These are phyloP conservation scores for Microcyclospora tardicrescens DNA, from an alignment of 2,329 filamentous ascomycete species.

Conservation along the genomic window DNA sequence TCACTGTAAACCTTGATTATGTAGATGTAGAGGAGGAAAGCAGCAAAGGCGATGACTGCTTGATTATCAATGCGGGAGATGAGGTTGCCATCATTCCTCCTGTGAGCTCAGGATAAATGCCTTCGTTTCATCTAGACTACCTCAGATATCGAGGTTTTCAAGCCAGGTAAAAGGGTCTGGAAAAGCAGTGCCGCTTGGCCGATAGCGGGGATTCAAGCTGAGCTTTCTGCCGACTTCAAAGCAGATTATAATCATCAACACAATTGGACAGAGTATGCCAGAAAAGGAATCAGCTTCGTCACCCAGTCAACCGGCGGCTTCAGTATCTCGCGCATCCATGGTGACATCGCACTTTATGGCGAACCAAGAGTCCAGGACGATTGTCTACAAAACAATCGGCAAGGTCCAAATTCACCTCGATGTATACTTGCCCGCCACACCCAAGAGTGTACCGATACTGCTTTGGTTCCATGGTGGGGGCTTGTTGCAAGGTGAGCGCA, in stretches of 20 bases:
- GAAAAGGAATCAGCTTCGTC: too few relatives aligned
- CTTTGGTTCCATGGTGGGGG: conserved; percentile 17
- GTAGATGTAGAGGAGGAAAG: conserved; percentile 50
- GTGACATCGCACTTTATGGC: conserved; percentile 3
- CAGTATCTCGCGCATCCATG: too few relatives aligned
- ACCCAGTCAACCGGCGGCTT: too few relatives aligned
- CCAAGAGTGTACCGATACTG: conserved; percentile 7
- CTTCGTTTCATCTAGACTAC: background rate
- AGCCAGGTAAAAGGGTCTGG: too few relatives aligned
- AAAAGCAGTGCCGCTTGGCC: too few relatives aligned
- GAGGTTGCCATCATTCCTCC: conserved; percentile 82
- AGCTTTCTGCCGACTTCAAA: too few relatives aligned
- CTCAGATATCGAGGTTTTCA: too few relatives aligned
- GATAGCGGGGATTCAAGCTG: too few relatives aligned
- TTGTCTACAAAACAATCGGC: conserved; percentile 11
- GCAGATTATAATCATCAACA: too few relatives aligned
- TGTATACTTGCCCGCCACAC: conserved; percentile 8
- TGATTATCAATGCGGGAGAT: conserved; percentile 56
- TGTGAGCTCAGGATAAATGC: conserved; percentile 62
- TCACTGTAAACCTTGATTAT: conserved; percentile 73
- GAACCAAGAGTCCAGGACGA: conserved; percentile 1
- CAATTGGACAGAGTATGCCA: too few relatives aligned
- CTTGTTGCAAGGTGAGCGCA: conserved; percentile 18
- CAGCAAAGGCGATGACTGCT: conserved; percentile 26
- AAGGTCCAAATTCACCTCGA: conserved; percentile 9